Conservation (phyloP, 2,329 filamentous ascomycete genomes). For the Diaporthe capsici region DNA sequence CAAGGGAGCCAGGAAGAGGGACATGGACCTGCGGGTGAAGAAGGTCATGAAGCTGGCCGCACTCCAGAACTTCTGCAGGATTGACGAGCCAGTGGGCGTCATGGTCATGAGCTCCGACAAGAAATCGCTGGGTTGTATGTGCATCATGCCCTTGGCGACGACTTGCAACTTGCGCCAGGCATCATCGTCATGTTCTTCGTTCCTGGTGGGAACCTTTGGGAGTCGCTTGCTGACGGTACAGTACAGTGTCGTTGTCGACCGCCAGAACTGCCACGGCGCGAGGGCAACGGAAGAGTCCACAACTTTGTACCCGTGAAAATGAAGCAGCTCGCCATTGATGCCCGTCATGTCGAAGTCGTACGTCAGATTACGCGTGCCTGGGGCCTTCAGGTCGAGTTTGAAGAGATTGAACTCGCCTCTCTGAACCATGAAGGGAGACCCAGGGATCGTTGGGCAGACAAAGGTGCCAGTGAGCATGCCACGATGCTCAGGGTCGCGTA, state of each 20-base stretch:
- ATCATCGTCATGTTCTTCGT: slow-evolving; percentile 52
- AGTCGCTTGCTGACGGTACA: slow-evolving; percentile 67
- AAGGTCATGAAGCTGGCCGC: slow-evolving; percentile 67
- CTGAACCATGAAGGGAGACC: slow-evolving; percentile 73
- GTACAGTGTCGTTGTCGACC: slow-evolving; percentile 73
- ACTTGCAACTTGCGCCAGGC: slow-evolving; percentile 58
- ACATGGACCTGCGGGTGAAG: slow-evolving; percentile 68
- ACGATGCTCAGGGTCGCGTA: slow-evolving; percentile 62
- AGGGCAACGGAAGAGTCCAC: slow-evolving; percentile 73
- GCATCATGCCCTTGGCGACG: slow-evolving; percentile 72
- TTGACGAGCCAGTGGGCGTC: slow-evolving; percentile 62
- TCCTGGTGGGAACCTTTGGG: slow-evolving; percentile 42
- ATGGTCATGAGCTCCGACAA: slow-evolving; percentile 68
- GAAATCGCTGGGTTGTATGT: slow-evolving; percentile 68
- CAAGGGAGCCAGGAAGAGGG: slow-evolving; percentile 68
- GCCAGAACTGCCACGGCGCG: slow-evolving; percentile 70
- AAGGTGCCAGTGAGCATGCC: slow-evolving; percentile 72
- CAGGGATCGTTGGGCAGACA: slow-evolving; percentile 66
- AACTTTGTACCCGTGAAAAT: slow-evolving; percentile 74
- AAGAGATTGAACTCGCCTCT: slow-evolving; percentile 72
- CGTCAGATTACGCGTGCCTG: slow-evolving; percentile 70
- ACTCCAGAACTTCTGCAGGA: slow-evolving; percentile 60
- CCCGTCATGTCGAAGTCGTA: slow-evolving; percentile 75
- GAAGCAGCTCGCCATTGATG: slow-evolving; percentile 64
- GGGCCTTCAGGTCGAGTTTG: slow-evolving; percentile 63